Evolutionary conservation across 2,329 filamentous ascomycete species (phyloP), one percentile per base, ranked within the genome.

Genomic region (Macrophomina tecta): DNA sequence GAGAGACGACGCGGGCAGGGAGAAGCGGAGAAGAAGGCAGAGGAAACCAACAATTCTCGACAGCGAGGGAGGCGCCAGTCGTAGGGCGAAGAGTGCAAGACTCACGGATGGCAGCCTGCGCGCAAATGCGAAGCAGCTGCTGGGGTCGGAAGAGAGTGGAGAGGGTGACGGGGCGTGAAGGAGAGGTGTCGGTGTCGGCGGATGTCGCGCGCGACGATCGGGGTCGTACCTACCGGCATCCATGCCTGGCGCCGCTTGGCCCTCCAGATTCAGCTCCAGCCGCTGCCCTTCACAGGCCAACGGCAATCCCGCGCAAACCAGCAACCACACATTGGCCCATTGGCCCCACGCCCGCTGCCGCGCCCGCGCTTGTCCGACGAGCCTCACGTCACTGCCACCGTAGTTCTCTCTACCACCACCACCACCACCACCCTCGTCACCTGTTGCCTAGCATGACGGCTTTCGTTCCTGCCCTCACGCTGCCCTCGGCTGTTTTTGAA

Each of bases 401-500:
- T 23, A 23, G 23, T 23, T 46, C 51, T 64, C 30, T n/a, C 40
- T 42, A 28, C n/a, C 16, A 60, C 30, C 14, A 28, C 18, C 28
- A 46, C 18, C 55, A 58, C 53, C 42, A 23, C 52, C 12, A 23
- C 34, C 23, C 23, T 23, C 23, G 34, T 32, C 30, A 12, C 18
- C 28, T n/a, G 11, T 38, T 14, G 42, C 42, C 42, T 78, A 84
- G 69, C 52, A 96, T 95, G 92, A 94, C 91, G 11, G 89, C 91
- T 69, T 90, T 91, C 78, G 87, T 95, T 68, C 89, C 91, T n/a
- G 89, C 87, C 46, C 80, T 96, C 70, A 93, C 91, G 28, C 84
- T 97, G 18, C 92, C 93, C 2, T 81, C 85, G 55, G 82, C 86
- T 70, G 80, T 94, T 70, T 94, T 96, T 78, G 84, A 88, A 73